Evolutionary conservation across 805 yeast species (phyloP).

Genomic region (Ogataea wickerhamii): DNA sequence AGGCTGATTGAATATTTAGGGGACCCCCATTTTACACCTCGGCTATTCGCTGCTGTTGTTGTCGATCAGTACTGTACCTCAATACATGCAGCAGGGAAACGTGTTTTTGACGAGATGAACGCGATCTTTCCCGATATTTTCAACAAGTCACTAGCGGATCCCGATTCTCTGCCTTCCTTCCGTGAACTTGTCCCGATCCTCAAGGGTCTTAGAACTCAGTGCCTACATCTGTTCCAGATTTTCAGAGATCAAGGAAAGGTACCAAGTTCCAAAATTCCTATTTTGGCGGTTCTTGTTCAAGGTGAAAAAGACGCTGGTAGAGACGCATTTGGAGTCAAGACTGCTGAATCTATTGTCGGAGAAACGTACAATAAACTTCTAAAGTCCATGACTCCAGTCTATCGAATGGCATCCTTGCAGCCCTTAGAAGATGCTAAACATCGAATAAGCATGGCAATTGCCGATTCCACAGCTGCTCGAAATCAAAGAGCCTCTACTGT

Average conservation of each 20-base stretch:
- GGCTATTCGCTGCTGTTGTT: conserved; percentile 64
- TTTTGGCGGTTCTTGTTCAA: conserved; percentile 82
- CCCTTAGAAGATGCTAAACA: conserved; percentile 76
- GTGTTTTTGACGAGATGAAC: conserved; percentile 9
- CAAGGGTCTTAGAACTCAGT: conserved; percentile 80
- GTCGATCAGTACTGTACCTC: conserved; percentile 61
- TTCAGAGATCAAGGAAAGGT: conserved; percentile 76
- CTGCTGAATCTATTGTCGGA: conserved; percentile 65
- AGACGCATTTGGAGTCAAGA: conserved; percentile 78
- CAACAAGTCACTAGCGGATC: conserved; percentile 38
- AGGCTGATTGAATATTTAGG: conserved; percentile 41
- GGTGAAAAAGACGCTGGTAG: conserved; percentile 95
- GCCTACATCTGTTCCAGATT: conserved; percentile 74
- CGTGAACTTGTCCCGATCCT: conserved; percentile 85
- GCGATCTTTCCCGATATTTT: conserved; percentile 21
- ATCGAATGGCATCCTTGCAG: conserved; percentile 65
- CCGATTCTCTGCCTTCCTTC: conserved; percentile 50
- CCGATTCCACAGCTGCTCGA: conserved; percentile 58
- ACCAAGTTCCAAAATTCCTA: conserved; percentile 68
- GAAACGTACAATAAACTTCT: conserved; percentile 66
- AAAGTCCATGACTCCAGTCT: conserved; percentile 59
- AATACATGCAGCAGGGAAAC: conserved; percentile 19
- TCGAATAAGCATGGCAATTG: conserved; percentile 61
- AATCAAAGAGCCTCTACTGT: conserved; percentile 54
- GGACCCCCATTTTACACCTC: conserved; percentile 76